Base-by-base conservation (phyloP, 331 rosid genomes). In the Spiraea crenata region DNA sequence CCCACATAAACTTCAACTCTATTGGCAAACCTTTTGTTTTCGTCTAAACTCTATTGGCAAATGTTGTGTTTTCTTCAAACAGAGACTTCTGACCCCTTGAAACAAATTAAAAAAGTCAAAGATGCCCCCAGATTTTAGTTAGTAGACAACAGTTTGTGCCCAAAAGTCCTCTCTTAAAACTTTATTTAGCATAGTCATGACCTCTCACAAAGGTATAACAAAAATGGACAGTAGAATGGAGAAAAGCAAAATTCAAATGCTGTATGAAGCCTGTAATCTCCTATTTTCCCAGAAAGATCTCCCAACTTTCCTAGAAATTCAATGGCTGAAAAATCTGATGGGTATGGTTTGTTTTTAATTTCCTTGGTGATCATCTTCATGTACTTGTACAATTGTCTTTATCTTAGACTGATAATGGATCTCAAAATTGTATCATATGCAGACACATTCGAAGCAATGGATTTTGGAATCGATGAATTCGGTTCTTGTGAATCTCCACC, bases 381-480 rank as follows among this genome's bases (percentile, higher is more conserved):
- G 34, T 57, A 25, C 31, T 25, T 25, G 37, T 57, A 17, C 14
- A 54, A 12, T 13, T 20, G 20, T 63, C 46, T 17, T 59, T 9
- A 25, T 65, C 7, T 75, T 46, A 14, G 49, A 45, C 49, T 45
- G 15, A 42, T 10, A 41, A 1, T 19, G 34, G 5, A 65, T 12
- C 46, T 40, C 9, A 31, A 17, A 19, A 37, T 66, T 49, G 57
- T 15, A 17, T 4, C 5, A 7, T 10, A 16, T 35, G 70, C 67
- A 88, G 89, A 80, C 61, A 75, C 58, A 67, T 63, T 85, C 17
- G 75, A 79, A 81, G 88, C 91, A 40, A 40, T 55, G 25, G 91
- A 88, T 31, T 75, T 88, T 6, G 88, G 91, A 67, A 82, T 88
- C 37, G 83, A 86, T 47, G 86, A 84, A 75, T 82, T 72, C 7